Evolutionary conservation across 768 basidiomycete species (phyloP).

Genomic region (Cystofilobasidium capitatum): DNA sequence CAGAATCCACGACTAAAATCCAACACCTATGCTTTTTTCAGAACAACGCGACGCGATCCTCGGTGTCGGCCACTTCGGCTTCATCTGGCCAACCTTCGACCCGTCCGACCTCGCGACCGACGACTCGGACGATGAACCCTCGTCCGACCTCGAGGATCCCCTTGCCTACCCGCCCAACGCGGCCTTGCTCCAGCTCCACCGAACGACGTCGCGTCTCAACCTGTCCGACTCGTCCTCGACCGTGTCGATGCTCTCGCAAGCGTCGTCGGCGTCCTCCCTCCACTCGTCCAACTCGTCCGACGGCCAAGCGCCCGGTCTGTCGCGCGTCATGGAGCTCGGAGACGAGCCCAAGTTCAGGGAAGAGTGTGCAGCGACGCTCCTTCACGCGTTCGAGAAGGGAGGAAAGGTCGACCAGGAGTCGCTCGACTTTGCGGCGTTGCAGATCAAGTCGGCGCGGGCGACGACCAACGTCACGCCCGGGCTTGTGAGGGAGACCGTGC

Average conservation of each 20-base stretch:
- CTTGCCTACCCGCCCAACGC: constrained; percentile 39
- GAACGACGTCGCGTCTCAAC: constrained; percentile 33
- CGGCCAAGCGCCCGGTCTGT: constrained; percentile 20
- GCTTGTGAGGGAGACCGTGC: constrained; percentile 78
- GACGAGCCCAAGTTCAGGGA: constrained; percentile 35
- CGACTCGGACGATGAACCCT: constrained; percentile 40
- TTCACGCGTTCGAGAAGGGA: constrained; percentile 81
- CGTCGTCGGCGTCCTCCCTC: constrained; percentile 46
- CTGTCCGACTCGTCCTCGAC: constrained; percentile 28
- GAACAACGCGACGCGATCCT: constrained; percentile 46
- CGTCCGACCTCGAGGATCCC: constrained; percentile 39
- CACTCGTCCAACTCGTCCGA: constrained; percentile 58
- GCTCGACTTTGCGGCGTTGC: constrained; percentile 88
- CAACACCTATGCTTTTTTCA: constrained; percentile 45
- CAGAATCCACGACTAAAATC: background rate
- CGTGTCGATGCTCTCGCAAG: constrained; percentile 35
- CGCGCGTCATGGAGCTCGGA: constrained; percentile 30
- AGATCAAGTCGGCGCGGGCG: constrained; percentile 74
- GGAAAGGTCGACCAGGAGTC: constrained; percentile 87
- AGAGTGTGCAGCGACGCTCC: constrained; percentile 58
- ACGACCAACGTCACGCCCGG: constrained; percentile 54
- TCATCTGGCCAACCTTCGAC: constrained; percentile 55
- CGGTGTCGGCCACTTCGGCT: constrained; percentile 64
- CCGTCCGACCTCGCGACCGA: constrained; percentile 30
- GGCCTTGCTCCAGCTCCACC: constrained; percentile 36